These are phyloP conservation scores for Plantago elongata DNA, from an alignment of 257 asterid genomes.

Conservation along the genomic window DNA sequence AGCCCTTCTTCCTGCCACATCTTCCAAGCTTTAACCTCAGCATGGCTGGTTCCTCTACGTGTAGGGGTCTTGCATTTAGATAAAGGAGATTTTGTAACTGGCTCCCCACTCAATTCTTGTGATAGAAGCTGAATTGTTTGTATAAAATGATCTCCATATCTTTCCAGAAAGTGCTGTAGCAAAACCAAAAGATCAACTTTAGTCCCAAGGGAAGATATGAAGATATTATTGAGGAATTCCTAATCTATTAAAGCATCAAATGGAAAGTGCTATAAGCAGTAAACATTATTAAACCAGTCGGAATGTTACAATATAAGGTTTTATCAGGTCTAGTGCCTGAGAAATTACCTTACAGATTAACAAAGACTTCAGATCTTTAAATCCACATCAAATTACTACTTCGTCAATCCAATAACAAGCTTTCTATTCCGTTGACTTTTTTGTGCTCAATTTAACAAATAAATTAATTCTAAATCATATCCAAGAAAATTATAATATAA, in stretches of 20 bases:
- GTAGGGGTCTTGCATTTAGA: slow-evolving; percentile 3
- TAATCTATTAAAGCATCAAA: neutral
- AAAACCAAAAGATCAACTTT: slow-evolving; percentile 24
- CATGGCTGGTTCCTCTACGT: slow-evolving; percentile 43
- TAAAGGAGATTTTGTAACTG: slow-evolving; percentile 25
- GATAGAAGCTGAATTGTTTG: slow-evolving; percentile 47
- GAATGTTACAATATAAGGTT: too few relatives aligned
- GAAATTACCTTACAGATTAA: too few relatives aligned
- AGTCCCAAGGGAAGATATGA: slow-evolving; percentile 15
- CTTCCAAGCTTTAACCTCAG: slow-evolving; percentile 87
- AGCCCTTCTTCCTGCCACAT: slow-evolving; percentile 88
- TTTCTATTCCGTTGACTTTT: too few relatives aligned
- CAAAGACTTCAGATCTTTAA: too few relatives aligned
- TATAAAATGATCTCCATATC: slow-evolving; percentile 65
- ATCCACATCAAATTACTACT: too few relatives aligned
- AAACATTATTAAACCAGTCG: too few relatives aligned
- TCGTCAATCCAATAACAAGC: too few relatives aligned
- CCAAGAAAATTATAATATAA: too few relatives aligned
- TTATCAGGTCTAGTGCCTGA: too few relatives aligned
- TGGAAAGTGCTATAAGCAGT: too few relatives aligned
- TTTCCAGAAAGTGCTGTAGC: slow-evolving; percentile 65
- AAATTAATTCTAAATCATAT: too few relatives aligned
- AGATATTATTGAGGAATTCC: slow-evolving; percentile 8
- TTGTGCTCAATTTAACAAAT: too few relatives aligned
- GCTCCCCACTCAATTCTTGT: slow-evolving; percentile 53